These are phyloP conservation scores for Blastocystis sp. DNA, from an alignment of 352 stramenopile genomes.

Conservation along the genomic window DNA sequence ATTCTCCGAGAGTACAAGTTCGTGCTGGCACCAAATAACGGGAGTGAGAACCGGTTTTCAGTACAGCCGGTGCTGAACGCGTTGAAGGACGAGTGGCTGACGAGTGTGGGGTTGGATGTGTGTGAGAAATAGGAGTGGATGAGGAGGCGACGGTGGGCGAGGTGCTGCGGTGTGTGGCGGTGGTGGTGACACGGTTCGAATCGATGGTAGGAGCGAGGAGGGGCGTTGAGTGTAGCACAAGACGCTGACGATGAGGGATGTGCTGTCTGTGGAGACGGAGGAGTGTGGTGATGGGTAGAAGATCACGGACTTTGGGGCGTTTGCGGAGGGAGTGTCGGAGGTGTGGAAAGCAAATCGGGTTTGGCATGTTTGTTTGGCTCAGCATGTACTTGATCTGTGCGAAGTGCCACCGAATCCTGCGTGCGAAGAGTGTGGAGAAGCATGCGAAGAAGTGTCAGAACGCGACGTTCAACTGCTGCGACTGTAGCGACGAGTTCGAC, in stretches of 20 bases:
- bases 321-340: too few species aligned
- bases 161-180: not conserved
- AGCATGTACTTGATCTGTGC: not conserved
- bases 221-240: too few species aligned
- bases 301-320: too few species aligned
- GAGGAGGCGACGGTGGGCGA: not conserved
- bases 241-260: too few species aligned
- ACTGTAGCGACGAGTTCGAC: constrained; percentile 3
- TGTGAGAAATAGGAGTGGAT: not conserved
- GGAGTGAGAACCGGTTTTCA: not conserved
- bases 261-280: too few species aligned
- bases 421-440: not conserved
- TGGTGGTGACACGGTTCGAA: too few species aligned
- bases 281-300: too few species aligned
- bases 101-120: not conserved
- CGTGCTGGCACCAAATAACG: not conserved
- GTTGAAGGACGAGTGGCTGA: not conserved
- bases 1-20: not conserved
- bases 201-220: too few species aligned
- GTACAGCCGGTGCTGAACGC: not conserved
- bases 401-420: constrained; percentile 4
- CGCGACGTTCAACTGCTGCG: not conserved
- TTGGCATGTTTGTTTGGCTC: not conserved
- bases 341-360: too few species aligned
- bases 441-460: constrained; percentile 17